Evolutionary conservation across 495 filamentous ascomycete species (phyloP).

Genomic region (Tirmania nivea): DNA sequence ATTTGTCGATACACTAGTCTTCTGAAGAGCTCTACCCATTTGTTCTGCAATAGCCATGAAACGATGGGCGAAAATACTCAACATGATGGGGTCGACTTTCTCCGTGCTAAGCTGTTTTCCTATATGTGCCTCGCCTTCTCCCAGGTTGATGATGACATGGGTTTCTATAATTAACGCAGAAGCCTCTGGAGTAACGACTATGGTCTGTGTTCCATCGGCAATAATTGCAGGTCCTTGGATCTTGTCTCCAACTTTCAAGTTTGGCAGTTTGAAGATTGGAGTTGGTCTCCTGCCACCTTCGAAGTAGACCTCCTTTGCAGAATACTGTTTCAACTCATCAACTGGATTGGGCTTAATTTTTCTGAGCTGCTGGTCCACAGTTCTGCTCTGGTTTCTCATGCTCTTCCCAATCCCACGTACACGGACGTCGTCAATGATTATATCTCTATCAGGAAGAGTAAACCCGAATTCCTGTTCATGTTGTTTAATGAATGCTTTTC

Average conservation of each 20-base stretch:
- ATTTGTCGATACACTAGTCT: slow-evolving; percentile 93
- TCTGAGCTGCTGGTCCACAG: slow-evolving; percentile 57
- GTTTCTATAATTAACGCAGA: slow-evolving; percentile 51
- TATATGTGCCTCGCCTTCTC: slow-evolving; percentile 31
- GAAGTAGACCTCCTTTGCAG: slow-evolving; percentile 41
- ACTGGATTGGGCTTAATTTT: slow-evolving; percentile 32
- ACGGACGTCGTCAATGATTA: slow-evolving; percentile 81
- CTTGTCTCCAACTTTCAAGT: slow-evolving; percentile 52
- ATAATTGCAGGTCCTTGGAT: slow-evolving; percentile 74
- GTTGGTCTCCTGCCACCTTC: slow-evolving; percentile 58
- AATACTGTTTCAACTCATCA: slow-evolving; percentile 33
- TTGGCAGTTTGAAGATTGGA: slow-evolving; percentile 62
- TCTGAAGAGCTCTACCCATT: slow-evolving; percentile 88
- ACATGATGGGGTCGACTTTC: slow-evolving; percentile 64
- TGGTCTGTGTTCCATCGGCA: slow-evolving; percentile 88
- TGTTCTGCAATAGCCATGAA: slow-evolving; percentile 99
- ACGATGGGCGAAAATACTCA: slow-evolving; percentile 85
- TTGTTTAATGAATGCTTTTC: slow-evolving; percentile 59
- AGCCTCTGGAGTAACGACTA: slow-evolving; percentile 68
- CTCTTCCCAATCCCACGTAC: slow-evolving; percentile 76
- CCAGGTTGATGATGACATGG: slow-evolving; percentile 52
- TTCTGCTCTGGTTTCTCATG: slow-evolving; percentile 54
- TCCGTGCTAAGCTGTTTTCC: slow-evolving; percentile 25
- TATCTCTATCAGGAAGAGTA: slow-evolving; percentile 66
- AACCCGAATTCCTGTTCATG: slow-evolving; percentile 94